phyloP scores from a whole-genome alignment of 371 early-diverging fungal genomes.

The Mucor irregularis region DNA sequence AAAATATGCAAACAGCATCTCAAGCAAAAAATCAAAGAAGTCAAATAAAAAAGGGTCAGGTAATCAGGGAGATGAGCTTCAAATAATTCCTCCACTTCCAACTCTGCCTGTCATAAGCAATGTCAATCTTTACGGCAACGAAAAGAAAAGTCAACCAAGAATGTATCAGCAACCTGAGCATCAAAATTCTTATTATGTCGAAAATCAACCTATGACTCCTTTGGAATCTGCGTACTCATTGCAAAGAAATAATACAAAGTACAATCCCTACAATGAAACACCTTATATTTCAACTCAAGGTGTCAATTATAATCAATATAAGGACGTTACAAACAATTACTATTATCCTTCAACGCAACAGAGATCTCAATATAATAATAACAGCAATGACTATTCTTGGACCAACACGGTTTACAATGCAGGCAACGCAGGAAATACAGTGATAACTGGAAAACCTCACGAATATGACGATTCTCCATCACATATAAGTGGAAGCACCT shows the following conservation, averaged over 20 bases:
- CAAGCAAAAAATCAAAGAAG: conserved; percentile 19
- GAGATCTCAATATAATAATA: neutral
- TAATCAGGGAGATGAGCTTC: neutral
- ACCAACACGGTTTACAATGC: neutral
- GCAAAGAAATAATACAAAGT: conserved; percentile 3
- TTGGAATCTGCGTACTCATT: conserved; percentile 16
- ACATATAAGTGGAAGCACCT: too few relatives aligned
- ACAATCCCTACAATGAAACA: conserved; percentile 1
- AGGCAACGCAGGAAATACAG: neutral
- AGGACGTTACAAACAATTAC: neutral
- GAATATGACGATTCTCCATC: neutral
- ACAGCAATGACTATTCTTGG: neutral
- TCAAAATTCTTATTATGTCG: conserved; percentile 5
- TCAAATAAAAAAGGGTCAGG: neutral
- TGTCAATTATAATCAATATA: neutral
- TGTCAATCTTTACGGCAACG: conserved; percentile 3
- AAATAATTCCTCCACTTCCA: conserved; percentile 5
- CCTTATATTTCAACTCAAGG: neutral
- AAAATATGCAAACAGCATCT: conserved; percentile 16
- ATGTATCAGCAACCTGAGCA: conserved; percentile 7
- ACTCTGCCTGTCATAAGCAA: conserved; percentile 15
- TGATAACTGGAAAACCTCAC: too few relatives aligned
- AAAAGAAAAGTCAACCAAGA: conserved; percentile 8
- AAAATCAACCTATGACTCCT: conserved; percentile 5
- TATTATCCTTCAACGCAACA: neutral